Percentiles rank a stretch among this genome's conserved stretches.
Evolutionary conservation across 2,329 filamentous ascomycete genomes (phyloP).

Genomic region (Didymosphaeria variabile): DNA sequence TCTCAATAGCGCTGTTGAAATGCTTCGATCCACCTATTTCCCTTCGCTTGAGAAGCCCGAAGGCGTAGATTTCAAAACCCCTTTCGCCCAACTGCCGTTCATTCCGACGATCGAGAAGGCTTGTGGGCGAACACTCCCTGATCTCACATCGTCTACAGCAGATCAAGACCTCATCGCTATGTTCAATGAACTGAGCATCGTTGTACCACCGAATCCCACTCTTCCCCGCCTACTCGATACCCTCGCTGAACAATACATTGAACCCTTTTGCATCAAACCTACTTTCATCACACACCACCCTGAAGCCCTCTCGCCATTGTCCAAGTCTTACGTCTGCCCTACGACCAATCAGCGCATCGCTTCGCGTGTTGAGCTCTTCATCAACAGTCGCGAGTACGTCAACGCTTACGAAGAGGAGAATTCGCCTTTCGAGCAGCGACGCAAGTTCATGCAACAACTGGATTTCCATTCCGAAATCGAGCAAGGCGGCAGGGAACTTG

Average conservation of each 20-base stretch:
- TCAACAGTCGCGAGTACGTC: slow-evolving; percentile 80
- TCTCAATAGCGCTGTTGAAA: slow-evolving; percentile 44
- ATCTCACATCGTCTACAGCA: slow-evolving; percentile 61
- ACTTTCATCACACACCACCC: slow-evolving; percentile 92
- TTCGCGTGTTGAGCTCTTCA: slow-evolving; percentile 85
- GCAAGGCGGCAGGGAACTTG: slow-evolving; percentile 61
- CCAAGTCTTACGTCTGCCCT: slow-evolving; percentile 83
- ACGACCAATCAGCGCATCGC: slow-evolving; percentile 74
- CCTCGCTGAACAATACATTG: slow-evolving; percentile 78
- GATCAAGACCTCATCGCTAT: slow-evolving; percentile 65
- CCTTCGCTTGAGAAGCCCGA: slow-evolving; percentile 51
- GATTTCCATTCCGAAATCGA: slow-evolving; percentile 45
- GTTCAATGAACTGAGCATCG: slow-evolving; percentile 61
- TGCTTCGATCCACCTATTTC: slow-evolving; percentile 55
- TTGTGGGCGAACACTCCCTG: slow-evolving; percentile 71
- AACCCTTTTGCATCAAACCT: slow-evolving; percentile 75
- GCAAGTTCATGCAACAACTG: slow-evolving; percentile 76
- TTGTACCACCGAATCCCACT: slow-evolving; percentile 62
- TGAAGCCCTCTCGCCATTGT: slow-evolving; percentile 86
- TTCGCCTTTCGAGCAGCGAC: slow-evolving; percentile 82
- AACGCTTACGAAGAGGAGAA: slow-evolving; percentile 99
- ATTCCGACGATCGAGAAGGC: slow-evolving; percentile 78
- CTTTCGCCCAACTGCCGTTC: slow-evolving; percentile 77
- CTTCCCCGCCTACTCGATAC: slow-evolving; percentile 81
- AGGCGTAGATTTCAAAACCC: slow-evolving; percentile 65